These are phyloP conservation scores for Sclerotinia sclerotiorum DNA, from an alignment of 2,329 filamentous ascomycete species.

Conservation along the genomic window DNA sequence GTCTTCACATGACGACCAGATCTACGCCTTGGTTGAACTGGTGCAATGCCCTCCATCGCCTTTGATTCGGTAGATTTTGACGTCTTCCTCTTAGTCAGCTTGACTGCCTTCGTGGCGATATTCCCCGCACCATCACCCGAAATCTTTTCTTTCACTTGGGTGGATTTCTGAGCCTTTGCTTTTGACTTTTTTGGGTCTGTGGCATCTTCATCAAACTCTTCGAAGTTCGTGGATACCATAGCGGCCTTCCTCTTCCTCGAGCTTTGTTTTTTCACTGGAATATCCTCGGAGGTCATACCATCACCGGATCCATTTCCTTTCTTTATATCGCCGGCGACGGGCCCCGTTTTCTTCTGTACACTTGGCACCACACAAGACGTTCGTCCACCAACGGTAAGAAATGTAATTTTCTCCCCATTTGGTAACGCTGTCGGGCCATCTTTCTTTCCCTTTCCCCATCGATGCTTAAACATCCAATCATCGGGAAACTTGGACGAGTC, in stretches of 20 bases:
- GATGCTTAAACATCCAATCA: constrained; percentile 83
- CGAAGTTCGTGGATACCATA: background rate
- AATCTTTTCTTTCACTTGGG: background rate
- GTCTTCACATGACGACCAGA: background rate
- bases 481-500: constrained; percentile 83
- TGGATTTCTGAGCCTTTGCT: background rate
- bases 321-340: constrained; percentile 36
- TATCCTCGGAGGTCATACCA: constrained; percentile 36
- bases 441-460: constrained; percentile 89
- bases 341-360: constrained; percentile 72
- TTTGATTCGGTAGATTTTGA: constrained; percentile 20
- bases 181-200: background rate
- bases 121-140: background rate
- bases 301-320: constrained; percentile 45
- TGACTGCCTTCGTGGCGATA: background rate
- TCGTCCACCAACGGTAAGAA: constrained; percentile 84
- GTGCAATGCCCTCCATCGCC: constrained; percentile 4
- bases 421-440: constrained; percentile 65
- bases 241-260: constrained; percentile 21
- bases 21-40: background rate
- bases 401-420: constrained; percentile 80
- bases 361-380: constrained; percentile 87
- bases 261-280: background rate
- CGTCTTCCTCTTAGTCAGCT: constrained; percentile 22
- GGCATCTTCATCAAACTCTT: constrained; percentile 2